phyloP scores from a whole-genome alignment of 2,329 filamentous ascomycete species.

The Nannizziopsis barbatae region DNA sequence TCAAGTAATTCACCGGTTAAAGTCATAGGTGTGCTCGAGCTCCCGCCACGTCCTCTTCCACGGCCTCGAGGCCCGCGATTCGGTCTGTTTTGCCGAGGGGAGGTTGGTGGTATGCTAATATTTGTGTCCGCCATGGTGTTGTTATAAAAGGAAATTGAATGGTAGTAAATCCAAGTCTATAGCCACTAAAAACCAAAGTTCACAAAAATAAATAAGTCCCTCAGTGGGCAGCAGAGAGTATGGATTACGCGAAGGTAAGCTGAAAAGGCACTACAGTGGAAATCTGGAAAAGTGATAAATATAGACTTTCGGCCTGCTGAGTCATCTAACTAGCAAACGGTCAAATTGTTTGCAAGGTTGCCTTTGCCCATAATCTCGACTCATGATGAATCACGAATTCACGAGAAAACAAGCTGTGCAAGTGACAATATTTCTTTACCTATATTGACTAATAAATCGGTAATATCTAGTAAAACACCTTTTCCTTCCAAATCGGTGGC shows the following conservation, averaged over 20 bases:
- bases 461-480: conserved; percentile 37
- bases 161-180: too few species aligned
- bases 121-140: conserved; percentile 10
- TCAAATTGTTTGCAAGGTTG: too few species aligned
- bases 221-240: too few species aligned
- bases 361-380: background rate
- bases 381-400: background rate
- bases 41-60: conserved; percentile 1
- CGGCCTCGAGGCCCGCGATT: background rate
- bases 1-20: background rate
- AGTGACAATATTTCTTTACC: too few species aligned
- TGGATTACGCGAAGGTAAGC: too few species aligned
- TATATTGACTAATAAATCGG: background rate
- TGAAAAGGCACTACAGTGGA: too few species aligned
- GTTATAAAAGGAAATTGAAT: background rate
- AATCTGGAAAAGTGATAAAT: too few species aligned
- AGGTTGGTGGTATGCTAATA: conserved; percentile 1
- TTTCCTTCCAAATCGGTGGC: conserved; percentile 47
- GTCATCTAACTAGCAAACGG: too few species aligned
- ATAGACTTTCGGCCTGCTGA: too few species aligned
- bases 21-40: background rate
- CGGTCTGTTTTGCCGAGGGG: conserved; percentile 4
- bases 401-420: too few species aligned
- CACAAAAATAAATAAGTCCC: too few species aligned
- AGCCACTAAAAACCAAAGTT: too few species aligned